These are phyloP conservation scores for Lepidium africanum DNA, from an alignment of 345 rosid species.

Conservation along the genomic window DNA sequence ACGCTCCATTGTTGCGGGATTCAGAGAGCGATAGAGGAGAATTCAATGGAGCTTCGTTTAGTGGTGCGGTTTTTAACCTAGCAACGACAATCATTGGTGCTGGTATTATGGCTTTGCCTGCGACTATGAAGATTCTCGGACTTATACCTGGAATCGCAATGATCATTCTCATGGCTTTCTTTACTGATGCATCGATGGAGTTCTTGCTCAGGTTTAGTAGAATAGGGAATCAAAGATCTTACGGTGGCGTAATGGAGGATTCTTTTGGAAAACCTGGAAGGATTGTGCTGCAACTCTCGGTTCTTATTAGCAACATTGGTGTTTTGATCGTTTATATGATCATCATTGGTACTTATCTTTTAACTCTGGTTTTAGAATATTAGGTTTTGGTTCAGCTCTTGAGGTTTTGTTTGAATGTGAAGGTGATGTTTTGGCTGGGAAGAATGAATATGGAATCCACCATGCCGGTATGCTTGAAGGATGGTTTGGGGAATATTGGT, in stretches of 20 bases:
- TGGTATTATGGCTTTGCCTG: conserved; percentile 97
- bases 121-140: conserved; percentile 84
- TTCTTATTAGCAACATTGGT: conserved; percentile 74
- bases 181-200: conserved; percentile 71
- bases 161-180: conserved; percentile 76
- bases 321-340: conserved; percentile 95
- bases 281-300: conserved; percentile 51
- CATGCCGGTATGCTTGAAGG: conserved; percentile 82
- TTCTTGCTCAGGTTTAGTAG: conserved; percentile 74
- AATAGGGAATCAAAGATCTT: conserved; percentile 55
- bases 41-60: conserved; percentile 81
- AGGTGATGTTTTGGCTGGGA: conserved; percentile 87
- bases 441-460: conserved; percentile 68
- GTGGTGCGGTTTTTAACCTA: conserved; percentile 83
- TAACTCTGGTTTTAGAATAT: background rate
- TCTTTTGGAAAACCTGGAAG: conserved; percentile 80
- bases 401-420: background rate
- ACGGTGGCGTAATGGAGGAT: conserved; percentile 79
- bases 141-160: conserved; percentile 56
- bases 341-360: conserved; percentile 54
- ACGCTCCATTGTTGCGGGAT: conserved; percentile 50
- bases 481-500: conserved; percentile 82
- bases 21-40: conserved; percentile 32
- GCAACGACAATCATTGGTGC: conserved; percentile 90
- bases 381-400: background rate